Evolutionary conservation across 768 basidiomycete species (phyloP).

Genomic region (Calocera viscosa): DNA sequence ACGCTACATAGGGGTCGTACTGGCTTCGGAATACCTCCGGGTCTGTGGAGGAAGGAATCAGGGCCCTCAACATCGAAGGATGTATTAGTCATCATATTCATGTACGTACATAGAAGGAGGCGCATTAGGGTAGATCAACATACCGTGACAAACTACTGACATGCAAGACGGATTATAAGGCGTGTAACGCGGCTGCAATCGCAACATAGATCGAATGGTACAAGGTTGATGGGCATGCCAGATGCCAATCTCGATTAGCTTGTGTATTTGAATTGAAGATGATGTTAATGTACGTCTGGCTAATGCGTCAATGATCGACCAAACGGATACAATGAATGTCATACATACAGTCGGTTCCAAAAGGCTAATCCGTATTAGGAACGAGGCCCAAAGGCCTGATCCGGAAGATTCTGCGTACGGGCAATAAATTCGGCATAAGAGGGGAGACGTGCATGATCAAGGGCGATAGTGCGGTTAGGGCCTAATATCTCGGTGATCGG

Average conservation of each 20-base stretch:
- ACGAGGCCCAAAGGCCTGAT: not conserved
- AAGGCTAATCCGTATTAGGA: not conserved
- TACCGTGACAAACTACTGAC: too few species aligned
- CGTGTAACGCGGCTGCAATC: too few species aligned
- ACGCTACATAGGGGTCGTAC: too few species aligned
- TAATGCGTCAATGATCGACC: not conserved
- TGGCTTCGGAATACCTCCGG: not conserved
- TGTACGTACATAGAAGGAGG: not conserved
- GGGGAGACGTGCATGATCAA: not conserved
- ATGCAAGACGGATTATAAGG: too few species aligned
- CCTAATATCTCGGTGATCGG: not conserved
- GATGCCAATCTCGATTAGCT: not conserved
- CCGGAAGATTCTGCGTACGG: not conserved
- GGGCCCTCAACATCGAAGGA: not conserved
- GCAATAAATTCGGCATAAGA: not conserved
- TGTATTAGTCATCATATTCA: slow-evolving; percentile 4
- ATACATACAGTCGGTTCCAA: not conserved
- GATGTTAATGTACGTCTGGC: not conserved
- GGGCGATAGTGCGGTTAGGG: not conserved
- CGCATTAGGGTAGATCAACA: too few species aligned
- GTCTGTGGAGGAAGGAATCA: not conserved
- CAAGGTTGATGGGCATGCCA: not conserved
- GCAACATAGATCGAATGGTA: not conserved
- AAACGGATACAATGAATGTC: not conserved
- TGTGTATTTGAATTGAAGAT: not conserved